phyloP scores from a whole-genome alignment of 2,329 filamentous ascomycete genomes.

The Fusarium abutilonis region DNA sequence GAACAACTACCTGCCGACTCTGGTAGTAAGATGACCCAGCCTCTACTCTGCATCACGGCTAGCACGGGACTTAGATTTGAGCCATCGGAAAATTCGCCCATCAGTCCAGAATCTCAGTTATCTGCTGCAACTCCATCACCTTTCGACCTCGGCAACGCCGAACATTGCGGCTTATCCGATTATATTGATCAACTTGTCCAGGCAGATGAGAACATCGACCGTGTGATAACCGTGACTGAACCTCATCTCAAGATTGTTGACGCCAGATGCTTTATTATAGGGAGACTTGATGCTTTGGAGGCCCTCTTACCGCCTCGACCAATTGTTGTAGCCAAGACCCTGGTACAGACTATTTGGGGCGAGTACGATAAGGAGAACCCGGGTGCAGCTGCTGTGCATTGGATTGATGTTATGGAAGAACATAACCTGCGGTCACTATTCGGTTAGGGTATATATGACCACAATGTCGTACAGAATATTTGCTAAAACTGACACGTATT shows the following conservation, averaged over 20 bases:
- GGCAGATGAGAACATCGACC: conserved; percentile 29
- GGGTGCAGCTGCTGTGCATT: conserved; percentile 17
- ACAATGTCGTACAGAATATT: too few relatives aligned
- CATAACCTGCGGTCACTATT: conserved; percentile 38
- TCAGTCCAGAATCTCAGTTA: neutral
- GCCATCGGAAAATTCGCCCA: neutral
- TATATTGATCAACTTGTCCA: conserved; percentile 26
- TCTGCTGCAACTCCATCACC: neutral
- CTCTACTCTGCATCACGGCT: conserved; percentile 49
- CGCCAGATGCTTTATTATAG: conserved; percentile 21
- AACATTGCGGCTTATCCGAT: conserved; percentile 29
- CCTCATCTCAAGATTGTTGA: conserved; percentile 20
- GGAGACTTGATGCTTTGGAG: conserved; percentile 22
- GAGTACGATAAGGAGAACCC: conserved; percentile 32
- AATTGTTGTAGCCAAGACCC: conserved; percentile 24
- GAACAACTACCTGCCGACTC: conserved; percentile 48
- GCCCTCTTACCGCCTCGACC: conserved; percentile 24
- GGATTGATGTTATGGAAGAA: conserved; percentile 41
- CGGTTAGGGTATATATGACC: conserved; percentile 13
- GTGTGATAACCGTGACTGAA: neutral
- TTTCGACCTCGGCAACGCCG: neutral
- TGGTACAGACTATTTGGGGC: conserved; percentile 33
- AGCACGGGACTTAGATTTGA: conserved; percentile 47
- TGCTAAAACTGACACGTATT: too few relatives aligned
- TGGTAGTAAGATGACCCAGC: conserved; percentile 50